Evolutionary conservation across 2,329 filamentous ascomycete genomes (phyloP).

Genomic region (Teratosphaeria zuluensis): DNA sequence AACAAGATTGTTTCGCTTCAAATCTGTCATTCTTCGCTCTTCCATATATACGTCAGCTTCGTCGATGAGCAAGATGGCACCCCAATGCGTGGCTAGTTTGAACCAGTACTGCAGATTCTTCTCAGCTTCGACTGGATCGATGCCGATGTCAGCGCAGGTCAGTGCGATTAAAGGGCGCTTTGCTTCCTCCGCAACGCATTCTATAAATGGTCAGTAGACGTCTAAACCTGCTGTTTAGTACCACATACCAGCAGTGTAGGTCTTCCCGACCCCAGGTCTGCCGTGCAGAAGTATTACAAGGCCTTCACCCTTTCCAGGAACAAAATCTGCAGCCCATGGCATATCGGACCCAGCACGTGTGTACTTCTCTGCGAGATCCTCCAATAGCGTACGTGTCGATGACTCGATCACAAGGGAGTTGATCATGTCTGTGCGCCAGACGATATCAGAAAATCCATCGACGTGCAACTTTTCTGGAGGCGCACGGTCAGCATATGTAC

Average conservation of each 20-base stretch:
- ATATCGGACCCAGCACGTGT: too few species aligned
- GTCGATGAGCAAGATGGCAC: constrained; percentile 47
- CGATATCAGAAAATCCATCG: too few species aligned
- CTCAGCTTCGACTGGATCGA: constrained; percentile 7
- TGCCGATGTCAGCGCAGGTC: constrained; percentile 12
- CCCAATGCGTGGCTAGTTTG: constrained; percentile 42
- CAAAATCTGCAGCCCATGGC: too few species aligned
- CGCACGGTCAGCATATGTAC: too few species aligned
- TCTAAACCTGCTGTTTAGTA: background rate
- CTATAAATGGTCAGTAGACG: constrained; percentile 6
- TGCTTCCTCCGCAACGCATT: constrained; percentile 21
- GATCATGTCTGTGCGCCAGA: too few species aligned
- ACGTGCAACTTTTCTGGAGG: too few species aligned
- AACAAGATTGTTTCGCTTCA: constrained; percentile 27
- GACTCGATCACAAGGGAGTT: too few species aligned
- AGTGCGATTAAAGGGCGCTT: constrained; percentile 33
- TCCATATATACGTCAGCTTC: constrained; percentile 54
- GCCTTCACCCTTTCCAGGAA: constrained; percentile 26
- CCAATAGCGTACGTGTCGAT: too few species aligned
- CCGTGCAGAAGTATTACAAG: constrained; percentile 28
- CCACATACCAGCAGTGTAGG: too few species aligned
- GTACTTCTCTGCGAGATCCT: too few species aligned
- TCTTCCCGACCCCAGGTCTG: constrained; percentile 29
- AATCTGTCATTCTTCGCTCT: constrained; percentile 28
- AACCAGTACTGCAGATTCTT: constrained; percentile 19